Evolutionary conservation across 1,284 basidiomycete genomes (phyloP), one percentile per base, ranked within the genome.

Genomic region (Cutaneotrichosporon dermatis): DNA sequence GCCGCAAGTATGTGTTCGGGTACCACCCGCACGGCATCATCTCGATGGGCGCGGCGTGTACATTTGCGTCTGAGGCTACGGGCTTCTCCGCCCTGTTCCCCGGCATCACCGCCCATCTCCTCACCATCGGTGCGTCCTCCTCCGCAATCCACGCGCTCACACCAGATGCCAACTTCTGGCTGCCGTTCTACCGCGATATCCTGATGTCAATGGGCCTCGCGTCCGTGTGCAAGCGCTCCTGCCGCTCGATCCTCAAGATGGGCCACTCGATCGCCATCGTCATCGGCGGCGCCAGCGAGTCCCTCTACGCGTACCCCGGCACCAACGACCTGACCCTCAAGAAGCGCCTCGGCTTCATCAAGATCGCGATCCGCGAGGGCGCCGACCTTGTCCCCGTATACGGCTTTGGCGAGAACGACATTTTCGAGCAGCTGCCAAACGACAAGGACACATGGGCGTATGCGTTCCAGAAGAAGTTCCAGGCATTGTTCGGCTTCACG

Each of bases 381-480:
- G 93, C 93, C 49, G 89, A 92, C 70, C 82, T 97, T 9, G 93
- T 97, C 0, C 94, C 93, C 0, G 92, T 95, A 1, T 96, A 96
- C 72, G 93, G 91, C 1, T 99, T 99, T 69, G 95, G 95, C 16
- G 95, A 99, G 80, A 99, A 99, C 75, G 95, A 99, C 74, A 95
- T 99, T 55, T 99, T 92, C 70, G 84, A 93, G 65, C 95, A 98
- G 80, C 88, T 98, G 41, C 40, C 92, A 1, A 99, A 97, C 74
- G 86, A 92, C 68, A 88, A 88, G 68, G 94, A 94, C 1, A 96
- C 94, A 0, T 86, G 85, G 15, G 79, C 97, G 39, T 90, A 92
- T 78, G 83, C 81, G 16, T 69, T 96, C 8, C 93, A 98, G 78
- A 90, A 91, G 75, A 86, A 85, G 68, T 96, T 98, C 75, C 92